These are phyloP conservation scores for Ormosia semicastrata DNA, from an alignment of 306 rosid genomes.

Conservation along the genomic window DNA sequence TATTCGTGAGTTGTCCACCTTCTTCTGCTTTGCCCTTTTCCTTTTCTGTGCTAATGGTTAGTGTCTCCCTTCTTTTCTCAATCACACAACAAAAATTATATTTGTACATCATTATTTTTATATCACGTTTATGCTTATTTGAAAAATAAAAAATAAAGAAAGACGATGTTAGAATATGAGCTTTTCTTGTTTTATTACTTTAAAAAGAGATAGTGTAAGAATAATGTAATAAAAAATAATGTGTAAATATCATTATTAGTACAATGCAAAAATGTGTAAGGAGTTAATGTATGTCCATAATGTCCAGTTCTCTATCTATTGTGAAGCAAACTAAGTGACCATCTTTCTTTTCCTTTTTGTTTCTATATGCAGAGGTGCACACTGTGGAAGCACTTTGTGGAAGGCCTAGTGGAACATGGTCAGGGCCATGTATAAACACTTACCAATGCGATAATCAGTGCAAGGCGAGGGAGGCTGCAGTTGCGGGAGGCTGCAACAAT, in stretches of 20 bases:
- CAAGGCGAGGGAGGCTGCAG: not conserved
- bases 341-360: not conserved
- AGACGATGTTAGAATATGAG: too few species aligned
- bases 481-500: not conserved
- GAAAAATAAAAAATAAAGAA: too few species aligned
- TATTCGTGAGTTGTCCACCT: not conserved
- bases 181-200: too few species aligned
- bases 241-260: too few species aligned
- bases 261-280: too few species aligned
- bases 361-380: not conserved
- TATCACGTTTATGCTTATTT: too few species aligned
- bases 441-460: not conserved
- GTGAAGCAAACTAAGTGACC: too few species aligned
- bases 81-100: not conserved
- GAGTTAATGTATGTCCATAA: too few species aligned
- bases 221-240: too few species aligned
- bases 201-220: too few species aligned
- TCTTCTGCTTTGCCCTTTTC: not conserved
- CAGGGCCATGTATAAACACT: not conserved
- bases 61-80: not conserved
- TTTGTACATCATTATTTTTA: too few species aligned
- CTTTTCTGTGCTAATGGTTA: not conserved
- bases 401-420: not conserved
- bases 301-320: too few species aligned
- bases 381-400: not conserved